phyloP scores from a whole-genome alignment of 176 grass and related monocot species.

The Puccinellia tenuiflora region DNA sequence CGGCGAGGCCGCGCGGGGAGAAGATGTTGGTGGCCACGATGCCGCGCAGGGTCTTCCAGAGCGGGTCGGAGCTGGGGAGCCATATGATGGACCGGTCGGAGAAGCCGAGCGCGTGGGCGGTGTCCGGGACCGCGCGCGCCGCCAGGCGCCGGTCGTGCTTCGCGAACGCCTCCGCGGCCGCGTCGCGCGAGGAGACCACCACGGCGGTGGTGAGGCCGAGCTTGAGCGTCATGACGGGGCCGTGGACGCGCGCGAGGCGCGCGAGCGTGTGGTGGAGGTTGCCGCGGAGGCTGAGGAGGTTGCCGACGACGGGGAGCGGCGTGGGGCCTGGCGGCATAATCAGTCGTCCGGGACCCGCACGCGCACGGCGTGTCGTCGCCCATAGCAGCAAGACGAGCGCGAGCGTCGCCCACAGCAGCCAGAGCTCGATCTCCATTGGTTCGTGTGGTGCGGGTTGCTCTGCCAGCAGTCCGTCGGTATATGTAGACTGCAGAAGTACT shows the following conservation, averaged over 20 bases:
- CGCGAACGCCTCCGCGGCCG: neutral
- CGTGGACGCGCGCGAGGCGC: neutral
- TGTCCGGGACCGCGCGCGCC: conserved; percentile 14
- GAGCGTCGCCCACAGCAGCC: neutral
- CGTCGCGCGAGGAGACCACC: neutral
- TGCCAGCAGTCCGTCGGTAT: neutral
- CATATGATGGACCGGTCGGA: conserved; percentile 3
- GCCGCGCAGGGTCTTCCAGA: conserved; percentile 27
- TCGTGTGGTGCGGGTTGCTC: neutral
- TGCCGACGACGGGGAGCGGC: neutral
- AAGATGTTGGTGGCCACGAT: conserved; percentile 16
- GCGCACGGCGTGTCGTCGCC: neutral
- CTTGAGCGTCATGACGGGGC: neutral
- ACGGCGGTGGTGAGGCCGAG: neutral
- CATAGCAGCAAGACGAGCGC: neutral
- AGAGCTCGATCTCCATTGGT: neutral
- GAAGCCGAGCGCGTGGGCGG: neutral
- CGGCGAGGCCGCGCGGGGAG: conserved; percentile 6
- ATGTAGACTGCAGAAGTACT: neutral
- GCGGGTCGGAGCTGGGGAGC: conserved; percentile 6
- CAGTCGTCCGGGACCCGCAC: neutral
- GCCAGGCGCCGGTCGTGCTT: neutral
- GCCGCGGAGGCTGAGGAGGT: neutral
- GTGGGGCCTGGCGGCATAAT: neutral
- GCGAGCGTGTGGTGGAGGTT: neutral